Evolutionary conservation across 2,329 filamentous ascomycete species (phyloP).

Genomic region (Penicillium sp.): DNA sequence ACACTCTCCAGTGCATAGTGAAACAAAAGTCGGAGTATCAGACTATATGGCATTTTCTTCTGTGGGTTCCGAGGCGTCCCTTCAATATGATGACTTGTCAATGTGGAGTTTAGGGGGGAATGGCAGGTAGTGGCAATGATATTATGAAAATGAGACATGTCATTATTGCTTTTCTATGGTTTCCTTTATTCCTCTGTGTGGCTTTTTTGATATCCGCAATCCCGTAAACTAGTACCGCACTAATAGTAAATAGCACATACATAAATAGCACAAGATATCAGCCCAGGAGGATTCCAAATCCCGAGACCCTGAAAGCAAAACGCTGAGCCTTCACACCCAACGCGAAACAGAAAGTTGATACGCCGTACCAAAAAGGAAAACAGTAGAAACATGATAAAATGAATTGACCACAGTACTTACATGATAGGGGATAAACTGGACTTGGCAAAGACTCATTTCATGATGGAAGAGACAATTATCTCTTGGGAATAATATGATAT

Average conservation of each 20-base stretch:
- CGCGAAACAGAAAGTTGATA: not conserved
- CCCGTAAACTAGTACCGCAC: not conserved
- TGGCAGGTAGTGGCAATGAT: conserved; percentile 8
- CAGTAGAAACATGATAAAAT: not conserved
- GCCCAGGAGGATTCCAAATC: not conserved
- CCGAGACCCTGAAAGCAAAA: not conserved
- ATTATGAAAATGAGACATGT: conserved; percentile 10
- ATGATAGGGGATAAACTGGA: not conserved
- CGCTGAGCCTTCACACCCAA: not conserved
- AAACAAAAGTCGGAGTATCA: not conserved
- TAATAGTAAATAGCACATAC: not conserved
- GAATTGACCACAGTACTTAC: not conserved
- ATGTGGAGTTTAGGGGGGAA: conserved; percentile 5
- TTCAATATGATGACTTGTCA: conserved; percentile 2
- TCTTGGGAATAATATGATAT: not conserved
- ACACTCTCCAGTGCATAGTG: not conserved
- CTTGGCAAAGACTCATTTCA: not conserved
- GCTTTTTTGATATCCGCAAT: not conserved
- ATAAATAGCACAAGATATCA: not conserved
- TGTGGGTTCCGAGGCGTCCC: conserved; percentile 1
- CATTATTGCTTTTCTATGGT: conserved; percentile 1
- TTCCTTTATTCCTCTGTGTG: not conserved
- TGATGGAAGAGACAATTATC: not conserved
- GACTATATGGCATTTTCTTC: conserved; percentile 1
- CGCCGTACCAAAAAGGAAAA: not conserved